Conservation (phyloP, 148 eudicot genomes). For the Cornus controversa region DNA sequence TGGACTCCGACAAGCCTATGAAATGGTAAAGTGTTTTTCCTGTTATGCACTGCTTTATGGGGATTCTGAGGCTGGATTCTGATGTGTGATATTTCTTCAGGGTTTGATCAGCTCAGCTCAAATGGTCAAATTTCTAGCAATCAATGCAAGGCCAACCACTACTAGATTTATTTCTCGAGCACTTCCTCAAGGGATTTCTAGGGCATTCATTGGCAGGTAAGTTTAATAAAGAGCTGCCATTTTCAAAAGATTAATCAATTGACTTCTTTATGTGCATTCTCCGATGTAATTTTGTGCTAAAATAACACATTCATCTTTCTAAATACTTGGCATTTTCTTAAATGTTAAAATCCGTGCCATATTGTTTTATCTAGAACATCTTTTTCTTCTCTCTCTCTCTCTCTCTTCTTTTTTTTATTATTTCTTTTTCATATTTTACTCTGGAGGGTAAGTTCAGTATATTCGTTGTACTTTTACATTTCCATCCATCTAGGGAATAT, state of each 20-base stretch:
- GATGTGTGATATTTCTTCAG: slow-evolving; percentile 37
- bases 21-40: slow-evolving; percentile 50
- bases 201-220: slow-evolving; percentile 96
- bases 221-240: not conserved
- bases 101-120: slow-evolving; percentile 97
- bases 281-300: not conserved
- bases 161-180: slow-evolving; percentile 74
- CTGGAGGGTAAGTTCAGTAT: no score
- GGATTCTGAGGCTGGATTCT: slow-evolving; percentile 8
- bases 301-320: not conserved
- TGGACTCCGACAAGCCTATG: slow-evolving; percentile 89
- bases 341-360: not conserved
- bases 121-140: slow-evolving; percentile 74
- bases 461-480: no score
- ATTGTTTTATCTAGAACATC: no score
- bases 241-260: not conserved
- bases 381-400: no score
- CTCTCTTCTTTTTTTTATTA: no score
- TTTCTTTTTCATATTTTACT: no score
- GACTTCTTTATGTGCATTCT: not conserved
- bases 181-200: slow-evolving; percentile 79
- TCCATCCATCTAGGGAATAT: no score
- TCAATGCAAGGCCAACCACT: slow-evolving; percentile 86
- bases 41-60: not conserved
- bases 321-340: not conserved